These are phyloP conservation scores for Mitragyna speciosa DNA, from an alignment of 257 asterid genomes.

Conservation along the genomic window DNA sequence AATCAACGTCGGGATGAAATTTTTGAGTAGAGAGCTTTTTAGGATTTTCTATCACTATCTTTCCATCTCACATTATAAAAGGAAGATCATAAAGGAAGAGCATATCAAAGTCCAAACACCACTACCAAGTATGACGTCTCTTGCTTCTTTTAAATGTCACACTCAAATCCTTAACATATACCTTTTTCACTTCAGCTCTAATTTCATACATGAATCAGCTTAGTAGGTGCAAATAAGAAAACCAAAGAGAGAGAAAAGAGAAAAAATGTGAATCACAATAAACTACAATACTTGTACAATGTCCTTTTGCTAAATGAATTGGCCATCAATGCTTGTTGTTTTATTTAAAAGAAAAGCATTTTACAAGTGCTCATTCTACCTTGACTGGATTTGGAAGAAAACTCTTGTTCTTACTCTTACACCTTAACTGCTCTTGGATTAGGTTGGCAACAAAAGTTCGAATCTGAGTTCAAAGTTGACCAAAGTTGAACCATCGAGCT, in stretches of 20 bases:
- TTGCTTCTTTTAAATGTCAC: not conserved
- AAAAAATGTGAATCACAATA: not conserved
- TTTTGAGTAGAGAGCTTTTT: slow-evolving; percentile 5
- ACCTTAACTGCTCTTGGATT: not conserved
- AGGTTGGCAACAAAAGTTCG: no score
- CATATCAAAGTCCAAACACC: not conserved
- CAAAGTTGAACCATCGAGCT: no score
- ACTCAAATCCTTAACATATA: slow-evolving; percentile 1
- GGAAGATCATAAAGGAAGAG: slow-evolving; percentile 1
- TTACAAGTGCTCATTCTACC: not conserved
- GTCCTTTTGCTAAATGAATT: not conserved
- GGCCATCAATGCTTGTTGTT: not conserved
- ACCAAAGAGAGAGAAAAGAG: not conserved
- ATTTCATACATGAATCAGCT: not conserved
- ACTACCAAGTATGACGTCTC: not conserved
- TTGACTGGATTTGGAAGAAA: not conserved
- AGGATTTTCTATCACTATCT: slow-evolving; percentile 14
- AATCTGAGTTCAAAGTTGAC: no score
- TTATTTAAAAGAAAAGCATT: no score
- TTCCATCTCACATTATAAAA: not conserved
- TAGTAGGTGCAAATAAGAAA: not conserved
- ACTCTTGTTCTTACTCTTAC: not conserved
- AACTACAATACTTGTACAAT: not conserved
- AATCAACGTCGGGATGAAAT: slow-evolving; percentile 5
- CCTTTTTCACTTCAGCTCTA: not conserved